Evolutionary conservation across 2,329 filamentous ascomycete genomes (phyloP).

Genomic region (Phoma sp.): DNA sequence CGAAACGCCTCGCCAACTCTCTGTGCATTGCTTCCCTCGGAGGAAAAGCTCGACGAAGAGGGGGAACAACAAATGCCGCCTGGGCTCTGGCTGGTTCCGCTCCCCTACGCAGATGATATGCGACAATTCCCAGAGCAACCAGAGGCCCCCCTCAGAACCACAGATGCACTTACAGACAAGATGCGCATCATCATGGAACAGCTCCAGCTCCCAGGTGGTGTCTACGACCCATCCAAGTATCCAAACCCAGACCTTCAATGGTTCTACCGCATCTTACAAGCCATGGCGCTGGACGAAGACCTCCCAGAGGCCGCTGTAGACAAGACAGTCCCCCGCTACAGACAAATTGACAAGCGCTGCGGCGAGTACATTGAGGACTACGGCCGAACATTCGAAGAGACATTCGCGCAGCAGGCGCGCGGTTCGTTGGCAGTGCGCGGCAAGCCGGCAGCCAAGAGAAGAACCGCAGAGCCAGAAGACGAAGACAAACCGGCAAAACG

Average conservation of each 20-base stretch:
- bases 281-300: constrained; percentile 89
- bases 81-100: constrained; percentile 84
- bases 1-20: constrained; percentile 79
- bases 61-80: constrained; percentile 75
- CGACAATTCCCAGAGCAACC: constrained; percentile 72
- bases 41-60: constrained; percentile 65
- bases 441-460: constrained; percentile 51
- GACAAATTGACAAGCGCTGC: constrained; percentile 84
- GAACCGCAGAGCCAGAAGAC: constrained; percentile 39
- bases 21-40: constrained; percentile 80
- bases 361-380: constrained; percentile 80
- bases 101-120: constrained; percentile 90
- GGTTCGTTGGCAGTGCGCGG: constrained; percentile 51
- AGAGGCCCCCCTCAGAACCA: constrained; percentile 51
- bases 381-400: constrained; percentile 70
- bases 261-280: constrained; percentile 95
- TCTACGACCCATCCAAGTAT: constrained; percentile 85
- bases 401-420: constrained; percentile 53
- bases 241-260: constrained; percentile 93
- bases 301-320: constrained; percentile 76
- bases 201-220: constrained; percentile 82
- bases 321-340: constrained; percentile 81
- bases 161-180: constrained; percentile 74
- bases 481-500: constrained; percentile 33
- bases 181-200: constrained; percentile 87